Evolutionary conservation across 2,329 filamentous ascomycete genomes (phyloP).

Genomic region (Penicillium nordicum): DNA sequence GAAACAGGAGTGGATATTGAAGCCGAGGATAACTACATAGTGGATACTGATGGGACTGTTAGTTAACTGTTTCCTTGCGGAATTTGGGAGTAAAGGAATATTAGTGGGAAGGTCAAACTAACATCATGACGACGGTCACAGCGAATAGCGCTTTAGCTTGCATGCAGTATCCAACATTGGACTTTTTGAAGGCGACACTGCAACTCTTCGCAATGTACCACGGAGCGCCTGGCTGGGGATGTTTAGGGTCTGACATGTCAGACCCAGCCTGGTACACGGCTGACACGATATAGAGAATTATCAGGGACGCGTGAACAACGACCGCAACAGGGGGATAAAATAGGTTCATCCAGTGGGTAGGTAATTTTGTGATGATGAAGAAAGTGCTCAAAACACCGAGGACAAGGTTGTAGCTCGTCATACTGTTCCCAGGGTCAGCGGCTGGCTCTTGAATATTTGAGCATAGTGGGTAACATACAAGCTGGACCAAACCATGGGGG

Average conservation of each 20-base stretch:
- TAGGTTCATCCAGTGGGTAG: constrained; percentile 55
- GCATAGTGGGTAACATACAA: constrained; percentile 47
- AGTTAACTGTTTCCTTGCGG: constrained; percentile 1
- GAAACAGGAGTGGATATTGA: constrained; percentile 49
- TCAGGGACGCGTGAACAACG: constrained; percentile 50
- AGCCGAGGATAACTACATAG: constrained; percentile 48
- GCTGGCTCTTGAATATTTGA: neutral
- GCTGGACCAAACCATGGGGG: constrained; percentile 58
- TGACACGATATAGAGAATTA: constrained; percentile 54
- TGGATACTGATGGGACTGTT: constrained; percentile 41
- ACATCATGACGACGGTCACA: constrained; percentile 56
- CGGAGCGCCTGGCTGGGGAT: constrained; percentile 54
- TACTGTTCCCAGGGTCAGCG: constrained; percentile 38
- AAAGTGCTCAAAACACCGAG: constrained; percentile 61
- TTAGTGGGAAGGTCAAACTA: constrained; percentile 9
- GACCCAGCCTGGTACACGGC: constrained; percentile 55
- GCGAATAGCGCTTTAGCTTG: constrained; percentile 60
- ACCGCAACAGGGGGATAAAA: constrained; percentile 56
- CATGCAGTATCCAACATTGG: constrained; percentile 53
- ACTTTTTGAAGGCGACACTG: constrained; percentile 47
- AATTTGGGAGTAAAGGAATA: neutral
- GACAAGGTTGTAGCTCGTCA: constrained; percentile 60
- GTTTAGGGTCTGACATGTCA: constrained; percentile 56
- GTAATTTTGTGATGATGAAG: constrained; percentile 56
- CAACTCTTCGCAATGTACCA: constrained; percentile 65